These are phyloP conservation scores for Phytophthora boehmeriae DNA, from an alignment of 352 stramenopile species.

Conservation along the genomic window DNA sequence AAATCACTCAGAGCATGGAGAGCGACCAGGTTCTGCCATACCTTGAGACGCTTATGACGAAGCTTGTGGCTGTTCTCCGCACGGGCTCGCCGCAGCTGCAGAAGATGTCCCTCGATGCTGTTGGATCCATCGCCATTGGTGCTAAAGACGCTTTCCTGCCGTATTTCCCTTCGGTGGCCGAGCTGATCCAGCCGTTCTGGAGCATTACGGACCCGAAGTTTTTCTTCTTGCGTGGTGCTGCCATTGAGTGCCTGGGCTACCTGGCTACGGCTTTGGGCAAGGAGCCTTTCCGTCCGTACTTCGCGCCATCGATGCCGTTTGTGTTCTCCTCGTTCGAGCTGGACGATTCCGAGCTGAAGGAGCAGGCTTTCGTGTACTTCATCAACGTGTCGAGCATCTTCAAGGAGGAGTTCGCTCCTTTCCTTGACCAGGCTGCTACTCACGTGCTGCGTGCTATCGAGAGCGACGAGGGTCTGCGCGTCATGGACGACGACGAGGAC, in stretches of 20 bases:
- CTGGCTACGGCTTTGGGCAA: conserved; percentile 96
- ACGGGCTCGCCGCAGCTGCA: conserved; percentile 92
- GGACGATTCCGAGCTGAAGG: conserved; percentile 96
- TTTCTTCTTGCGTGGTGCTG: conserved; percentile 94
- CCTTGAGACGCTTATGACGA: conserved; percentile 95
- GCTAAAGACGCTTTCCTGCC: conserved; percentile 97
- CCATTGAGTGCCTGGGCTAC: conserved; percentile 98
- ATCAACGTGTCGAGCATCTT: conserved; percentile 98
- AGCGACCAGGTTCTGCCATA: conserved; percentile 94
- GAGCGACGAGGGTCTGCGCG: conserved; percentile 77
- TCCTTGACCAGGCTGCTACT: conserved; percentile 83
- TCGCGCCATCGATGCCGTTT: conserved; percentile 94
- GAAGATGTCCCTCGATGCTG: conserved; percentile 97
- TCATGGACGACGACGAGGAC: conserved; percentile 77
- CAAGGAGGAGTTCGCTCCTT: conserved; percentile 96
- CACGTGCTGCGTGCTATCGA: conserved; percentile 75
- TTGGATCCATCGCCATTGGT: conserved; percentile 96
- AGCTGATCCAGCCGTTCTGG: conserved; percentile 91
- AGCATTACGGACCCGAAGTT: conserved; percentile 92
- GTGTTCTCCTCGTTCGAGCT: conserved; percentile 93
- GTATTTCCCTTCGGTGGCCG: conserved; percentile 92
- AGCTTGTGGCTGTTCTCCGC: conserved; percentile 94
- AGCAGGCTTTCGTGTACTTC: conserved; percentile 98
- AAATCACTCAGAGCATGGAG: conserved; percentile 98
- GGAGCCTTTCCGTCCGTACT: conserved; percentile 96